A percentile compares a stretch with the other conserved stretches of the same genome.
Evolutionary conservation across 2,329 filamentous ascomycete species (phyloP).

Genomic region (Trichoderma sp.): DNA sequence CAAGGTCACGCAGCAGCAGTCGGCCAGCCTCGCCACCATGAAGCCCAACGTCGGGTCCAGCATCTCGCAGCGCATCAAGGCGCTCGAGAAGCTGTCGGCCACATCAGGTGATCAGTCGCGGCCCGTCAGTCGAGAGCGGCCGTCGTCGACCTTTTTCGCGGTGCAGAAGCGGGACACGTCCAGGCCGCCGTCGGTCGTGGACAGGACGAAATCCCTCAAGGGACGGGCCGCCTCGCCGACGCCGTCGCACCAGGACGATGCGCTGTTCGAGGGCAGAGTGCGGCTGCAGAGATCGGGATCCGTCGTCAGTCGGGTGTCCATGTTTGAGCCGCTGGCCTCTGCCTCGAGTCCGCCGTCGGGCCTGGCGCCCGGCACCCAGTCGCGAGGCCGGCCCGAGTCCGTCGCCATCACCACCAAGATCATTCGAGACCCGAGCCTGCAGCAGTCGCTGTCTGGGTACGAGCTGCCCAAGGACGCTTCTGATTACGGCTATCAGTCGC

Average conservation of each 20-base stretch:
- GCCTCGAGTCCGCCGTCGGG: conserved; percentile 3
- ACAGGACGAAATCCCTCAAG: conserved; percentile 43
- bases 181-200: conserved; percentile 46
- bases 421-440: conserved; percentile 60
- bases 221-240: conserved; percentile 34
- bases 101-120: conserved; percentile 29
- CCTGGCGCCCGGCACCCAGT: conserved; percentile 31
- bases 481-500: conserved; percentile 54
- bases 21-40: conserved; percentile 46
- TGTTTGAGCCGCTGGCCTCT: conserved; percentile 46
- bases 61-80: conserved; percentile 93
- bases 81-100: conserved; percentile 74
- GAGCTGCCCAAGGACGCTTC: conserved; percentile 42
- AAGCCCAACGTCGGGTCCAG: conserved; percentile 84
- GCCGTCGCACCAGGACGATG: conserved; percentile 42
- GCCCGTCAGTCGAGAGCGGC: conserved; percentile 37
- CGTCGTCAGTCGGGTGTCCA: conserved; percentile 54
- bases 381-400: conserved; percentile 63
- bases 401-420: conserved; percentile 88
- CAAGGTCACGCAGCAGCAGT: conserved; percentile 52
- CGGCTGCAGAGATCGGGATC: conserved; percentile 48
- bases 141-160: conserved; percentile 58
- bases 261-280: conserved; percentile 43
- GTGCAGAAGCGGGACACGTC: conserved; percentile 52
- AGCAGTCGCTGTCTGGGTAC: conserved; percentile 32